A percentile compares a stretch with the other conserved stretches of the same genome.
Evolutionary conservation across 352 stramenopile genomes (phyloP).

Genomic region (Achlya hypogyna): DNA sequence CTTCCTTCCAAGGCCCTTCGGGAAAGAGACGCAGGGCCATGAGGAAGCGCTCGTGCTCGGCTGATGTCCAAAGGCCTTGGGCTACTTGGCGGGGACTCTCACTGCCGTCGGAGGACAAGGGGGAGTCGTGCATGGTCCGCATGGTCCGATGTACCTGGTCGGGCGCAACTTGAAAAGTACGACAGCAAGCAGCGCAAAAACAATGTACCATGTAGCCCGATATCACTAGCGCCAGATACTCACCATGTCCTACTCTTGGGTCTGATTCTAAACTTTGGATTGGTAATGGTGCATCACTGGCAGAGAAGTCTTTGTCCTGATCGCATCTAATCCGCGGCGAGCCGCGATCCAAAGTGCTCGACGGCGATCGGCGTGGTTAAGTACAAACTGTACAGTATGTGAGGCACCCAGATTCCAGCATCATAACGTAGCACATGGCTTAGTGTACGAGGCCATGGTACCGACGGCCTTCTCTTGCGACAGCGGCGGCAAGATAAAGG

Average conservation of each 20-base stretch:
- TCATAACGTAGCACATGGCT: no score
- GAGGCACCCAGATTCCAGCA: no score
- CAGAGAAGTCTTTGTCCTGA: no score
- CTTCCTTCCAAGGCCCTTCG: constrained; percentile 37
- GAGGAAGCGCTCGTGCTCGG: constrained; percentile 55
- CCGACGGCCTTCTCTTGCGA: no score
- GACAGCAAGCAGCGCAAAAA: not conserved
- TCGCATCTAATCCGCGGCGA: no score
- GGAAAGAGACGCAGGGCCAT: constrained; percentile 41
- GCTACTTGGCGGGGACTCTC: constrained; percentile 25
- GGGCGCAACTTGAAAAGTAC: not conserved
- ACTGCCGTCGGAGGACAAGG: not conserved
- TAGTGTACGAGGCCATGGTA: no score
- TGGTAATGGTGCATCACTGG: no score
- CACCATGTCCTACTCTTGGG: not conserved
- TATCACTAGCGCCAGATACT: not conserved
- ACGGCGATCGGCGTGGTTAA: no score
- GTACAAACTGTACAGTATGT: no score
- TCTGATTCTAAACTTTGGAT: no score
- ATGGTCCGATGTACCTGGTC: not conserved
- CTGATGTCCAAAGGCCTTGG: constrained; percentile 37
- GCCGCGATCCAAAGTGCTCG: no score
- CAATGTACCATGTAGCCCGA: not conserved
- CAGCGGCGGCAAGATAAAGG: no score
- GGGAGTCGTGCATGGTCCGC: not conserved